These are phyloP conservation scores for Plasmodium chabaudi DNA, from an alignment of 169 alveolate genomes.

Conservation along the genomic window DNA sequence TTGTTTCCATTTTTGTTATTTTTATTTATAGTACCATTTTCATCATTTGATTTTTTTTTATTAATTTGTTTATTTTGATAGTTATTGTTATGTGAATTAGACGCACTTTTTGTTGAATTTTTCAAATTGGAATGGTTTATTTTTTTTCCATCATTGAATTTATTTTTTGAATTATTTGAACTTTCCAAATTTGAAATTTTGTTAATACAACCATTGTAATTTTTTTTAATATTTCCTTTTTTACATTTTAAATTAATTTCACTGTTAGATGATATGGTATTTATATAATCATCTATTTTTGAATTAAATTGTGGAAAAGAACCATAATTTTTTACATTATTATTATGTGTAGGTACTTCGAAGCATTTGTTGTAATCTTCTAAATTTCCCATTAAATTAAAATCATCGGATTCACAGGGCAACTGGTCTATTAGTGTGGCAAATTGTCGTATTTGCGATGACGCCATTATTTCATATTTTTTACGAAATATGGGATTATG, in stretches of 20 bases:
- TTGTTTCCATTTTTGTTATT: slow-evolving; percentile 14
- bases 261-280: slow-evolving; percentile 25
- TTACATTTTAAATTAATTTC: slow-evolving; percentile 9
- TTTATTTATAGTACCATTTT: slow-evolving; percentile 18
- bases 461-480: slow-evolving; percentile 71
- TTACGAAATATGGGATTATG: slow-evolving; percentile 1
- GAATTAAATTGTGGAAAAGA: slow-evolving; percentile 27
- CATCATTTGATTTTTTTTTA: slow-evolving; percentile 17
- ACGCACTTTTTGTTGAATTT: slow-evolving; percentile 12
- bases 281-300: slow-evolving; percentile 43
- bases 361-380: slow-evolving; percentile 47
- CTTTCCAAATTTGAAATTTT: slow-evolving; percentile 29
- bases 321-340: slow-evolving; percentile 17
- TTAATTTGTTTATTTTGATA: slow-evolving; percentile 11
- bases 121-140: slow-evolving; percentile 1
- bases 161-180: slow-evolving; percentile 16
- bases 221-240: slow-evolving; percentile 14
- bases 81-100: slow-evolving; percentile 23
- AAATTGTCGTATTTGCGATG: slow-evolving; percentile 75
- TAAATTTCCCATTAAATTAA: slow-evolving; percentile 58
- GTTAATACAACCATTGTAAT: slow-evolving; percentile 17
- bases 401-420: slow-evolving; percentile 74
- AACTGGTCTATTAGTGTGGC: slow-evolving; percentile 72
- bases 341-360: slow-evolving; percentile 21
- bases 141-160: slow-evolving; percentile 17